These are phyloP conservation scores for Orbilia brochopaga DNA, from an alignment of 2,329 filamentous ascomycete species.

Conservation along the genomic window DNA sequence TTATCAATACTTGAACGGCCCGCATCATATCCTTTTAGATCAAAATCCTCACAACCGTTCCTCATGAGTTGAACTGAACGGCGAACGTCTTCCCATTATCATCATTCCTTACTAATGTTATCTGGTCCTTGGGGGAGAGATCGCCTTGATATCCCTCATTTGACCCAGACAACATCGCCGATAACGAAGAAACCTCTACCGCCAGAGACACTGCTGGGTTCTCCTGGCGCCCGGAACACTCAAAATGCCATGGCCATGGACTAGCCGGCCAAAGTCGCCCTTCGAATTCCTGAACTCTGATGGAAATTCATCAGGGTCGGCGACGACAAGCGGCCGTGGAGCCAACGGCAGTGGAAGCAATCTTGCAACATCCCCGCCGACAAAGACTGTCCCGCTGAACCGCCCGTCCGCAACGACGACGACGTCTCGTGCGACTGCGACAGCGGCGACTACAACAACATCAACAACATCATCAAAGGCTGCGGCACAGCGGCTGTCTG, in stretches of 20 bases:
- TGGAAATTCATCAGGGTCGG: slow-evolving; percentile 11
- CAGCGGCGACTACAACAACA: slow-evolving; percentile 12
- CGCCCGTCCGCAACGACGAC: slow-evolving; percentile 28
- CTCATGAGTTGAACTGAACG: neutral
- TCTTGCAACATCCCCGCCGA: neutral
- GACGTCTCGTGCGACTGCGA: slow-evolving; percentile 34
- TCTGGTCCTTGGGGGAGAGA: slow-evolving; percentile 18
- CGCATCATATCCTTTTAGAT: neutral
- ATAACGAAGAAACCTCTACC: slow-evolving; percentile 22
- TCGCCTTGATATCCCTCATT: slow-evolving; percentile 36
- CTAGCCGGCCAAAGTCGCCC: slow-evolving; percentile 46
- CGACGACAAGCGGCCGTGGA: slow-evolving; percentile 2
- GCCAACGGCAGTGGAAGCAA: neutral
- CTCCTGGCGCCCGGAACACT: slow-evolving; percentile 26
- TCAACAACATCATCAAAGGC: neutral
- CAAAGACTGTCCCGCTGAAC: neutral
- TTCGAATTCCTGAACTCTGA: slow-evolving; percentile 28
- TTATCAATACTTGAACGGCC: too few species aligned
- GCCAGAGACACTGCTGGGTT: neutral
- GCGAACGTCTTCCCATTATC: slow-evolving; percentile 5
- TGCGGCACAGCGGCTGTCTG: neutral
- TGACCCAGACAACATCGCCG: slow-evolving; percentile 23
- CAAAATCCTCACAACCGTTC: neutral
- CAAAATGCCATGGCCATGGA: slow-evolving; percentile 51
- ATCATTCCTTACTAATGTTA: slow-evolving; percentile 32